A percentile compares a stretch with the other conserved stretches of the same genome.
Conservation (phyloP, 176 grass and related monocot species). For the Phyllostachys edulis region DNA sequence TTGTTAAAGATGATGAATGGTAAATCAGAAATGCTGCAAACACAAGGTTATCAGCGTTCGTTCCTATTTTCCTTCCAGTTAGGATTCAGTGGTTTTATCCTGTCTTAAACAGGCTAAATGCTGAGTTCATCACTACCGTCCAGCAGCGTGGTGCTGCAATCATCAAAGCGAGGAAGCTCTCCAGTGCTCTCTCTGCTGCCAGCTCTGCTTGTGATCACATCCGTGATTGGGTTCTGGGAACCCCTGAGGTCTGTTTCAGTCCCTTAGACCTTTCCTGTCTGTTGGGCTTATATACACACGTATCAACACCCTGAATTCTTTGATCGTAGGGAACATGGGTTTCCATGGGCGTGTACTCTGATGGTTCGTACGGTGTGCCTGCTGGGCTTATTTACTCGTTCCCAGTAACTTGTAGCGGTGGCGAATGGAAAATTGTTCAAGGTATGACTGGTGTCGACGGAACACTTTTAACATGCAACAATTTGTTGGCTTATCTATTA, state of each 20-base stretch:
- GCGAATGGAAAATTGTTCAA: slow-evolving; percentile 92
- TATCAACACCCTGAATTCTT: background rate
- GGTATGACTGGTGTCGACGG: slow-evolving; percentile 24
- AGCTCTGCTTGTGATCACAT: slow-evolving; percentile 99
- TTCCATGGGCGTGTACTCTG: slow-evolving; percentile 96
- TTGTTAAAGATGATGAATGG: slow-evolving; percentile 82
- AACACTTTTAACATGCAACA: background rate
- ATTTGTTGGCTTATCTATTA: background rate
- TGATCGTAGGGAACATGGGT: slow-evolving; percentile 73
- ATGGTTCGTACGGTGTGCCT: slow-evolving; percentile 93
- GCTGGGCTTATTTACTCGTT: slow-evolving; percentile 94
- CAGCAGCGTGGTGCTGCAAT: slow-evolving; percentile 96
- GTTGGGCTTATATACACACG: background rate
- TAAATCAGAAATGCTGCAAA: slow-evolving; percentile 37
- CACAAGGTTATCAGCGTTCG: background rate
- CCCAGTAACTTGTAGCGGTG: slow-evolving; percentile 77
- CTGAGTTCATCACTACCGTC: slow-evolving; percentile 71
- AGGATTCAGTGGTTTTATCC: background rate
- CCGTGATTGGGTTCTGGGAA: slow-evolving; percentile 92
- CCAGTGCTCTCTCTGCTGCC: slow-evolving; percentile 91
- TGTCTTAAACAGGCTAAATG: slow-evolving; percentile 61
- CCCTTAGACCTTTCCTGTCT: background rate
- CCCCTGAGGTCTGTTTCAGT: slow-evolving; percentile 64
- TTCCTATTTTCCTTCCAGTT: slow-evolving; percentile 20
- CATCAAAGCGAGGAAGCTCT: slow-evolving; percentile 95